Conservation (phyloP, 2,329 filamentous ascomycete species). For the Apiospora saccharicola region DNA sequence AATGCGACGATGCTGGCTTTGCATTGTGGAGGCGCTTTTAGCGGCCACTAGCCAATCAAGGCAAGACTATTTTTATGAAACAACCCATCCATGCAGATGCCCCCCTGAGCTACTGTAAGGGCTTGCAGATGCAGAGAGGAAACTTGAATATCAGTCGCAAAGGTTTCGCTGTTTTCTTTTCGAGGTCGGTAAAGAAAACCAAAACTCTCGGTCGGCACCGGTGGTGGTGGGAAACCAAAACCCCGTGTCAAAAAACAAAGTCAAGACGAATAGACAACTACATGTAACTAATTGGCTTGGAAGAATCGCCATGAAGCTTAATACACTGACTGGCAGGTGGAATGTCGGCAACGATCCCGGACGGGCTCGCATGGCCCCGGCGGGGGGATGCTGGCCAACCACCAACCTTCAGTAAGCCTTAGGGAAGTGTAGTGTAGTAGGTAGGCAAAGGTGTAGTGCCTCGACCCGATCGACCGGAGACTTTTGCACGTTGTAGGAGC, state of each 20-base stretch:
- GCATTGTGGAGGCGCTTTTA: slow-evolving; percentile 7
- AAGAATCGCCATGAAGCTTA: not conserved
- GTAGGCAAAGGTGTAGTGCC: not conserved
- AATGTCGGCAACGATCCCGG: slow-evolving; percentile 3
- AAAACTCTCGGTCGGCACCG: not conserved
- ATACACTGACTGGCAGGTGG: not conserved
- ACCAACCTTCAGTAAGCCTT: too few species aligned
- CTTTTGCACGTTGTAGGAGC: slow-evolving; percentile 11
- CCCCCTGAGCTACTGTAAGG: slow-evolving; percentile 7
- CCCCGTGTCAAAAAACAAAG: too few species aligned
- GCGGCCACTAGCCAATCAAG: slow-evolving; percentile 19
- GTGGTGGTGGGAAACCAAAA: not conserved
- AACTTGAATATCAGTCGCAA: not conserved
- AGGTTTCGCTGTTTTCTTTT: not conserved
- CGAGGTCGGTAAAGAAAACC: slow-evolving; percentile 7
- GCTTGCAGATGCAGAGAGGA: not conserved
- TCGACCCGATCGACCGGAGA: slow-evolving; percentile 4
- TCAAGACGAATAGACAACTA: too few species aligned
- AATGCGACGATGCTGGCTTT: not conserved
- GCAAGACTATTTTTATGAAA: slow-evolving; percentile 8
- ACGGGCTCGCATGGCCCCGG: not conserved
- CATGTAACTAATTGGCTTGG: too few species aligned
- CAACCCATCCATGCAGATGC: slow-evolving; percentile 11
- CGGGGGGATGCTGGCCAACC: not conserved
- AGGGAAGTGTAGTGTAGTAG: too few species aligned